Conservation (phyloP, 495 filamentous ascomycete species). For the Penicillium cinerascens region DNA sequence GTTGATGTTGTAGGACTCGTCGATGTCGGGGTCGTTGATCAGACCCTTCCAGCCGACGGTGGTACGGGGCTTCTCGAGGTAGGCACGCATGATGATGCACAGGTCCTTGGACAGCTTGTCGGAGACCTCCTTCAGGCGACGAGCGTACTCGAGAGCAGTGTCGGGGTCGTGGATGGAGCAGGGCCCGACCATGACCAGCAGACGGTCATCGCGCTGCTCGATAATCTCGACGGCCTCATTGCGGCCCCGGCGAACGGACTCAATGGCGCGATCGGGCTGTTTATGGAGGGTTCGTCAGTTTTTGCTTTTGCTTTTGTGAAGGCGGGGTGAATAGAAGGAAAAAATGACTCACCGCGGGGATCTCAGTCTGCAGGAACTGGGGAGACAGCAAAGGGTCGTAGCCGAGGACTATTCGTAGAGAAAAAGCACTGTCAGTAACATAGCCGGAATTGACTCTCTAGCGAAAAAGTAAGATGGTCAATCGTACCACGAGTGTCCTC, state of each 20-base stretch:
- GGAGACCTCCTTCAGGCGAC: slow-evolving; percentile 68
- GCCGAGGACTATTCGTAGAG: slow-evolving; percentile 65
- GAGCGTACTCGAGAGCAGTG: slow-evolving; percentile 81
- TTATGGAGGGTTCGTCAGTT: neutral
- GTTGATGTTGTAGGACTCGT: slow-evolving; percentile 98
- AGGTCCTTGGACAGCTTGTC: slow-evolving; percentile 77
- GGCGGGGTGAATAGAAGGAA: slow-evolving; percentile 11
- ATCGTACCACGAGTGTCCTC: slow-evolving; percentile 53
- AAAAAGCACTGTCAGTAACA: neutral
- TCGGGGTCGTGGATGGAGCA: slow-evolving; percentile 96
- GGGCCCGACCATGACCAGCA: slow-evolving; percentile 90
- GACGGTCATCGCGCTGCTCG: slow-evolving; percentile 74
- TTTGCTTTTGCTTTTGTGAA: neutral
- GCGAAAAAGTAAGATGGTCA: neutral
- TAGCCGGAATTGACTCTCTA: neutral
- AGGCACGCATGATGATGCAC: slow-evolving; percentile 93
- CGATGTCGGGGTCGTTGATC: slow-evolving; percentile 98
- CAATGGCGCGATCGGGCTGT: slow-evolving; percentile 46
- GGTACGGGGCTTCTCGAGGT: slow-evolving; percentile 98
- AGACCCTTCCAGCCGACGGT: slow-evolving; percentile 99
- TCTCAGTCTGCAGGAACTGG: slow-evolving; percentile 79
- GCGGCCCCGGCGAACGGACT: slow-evolving; percentile 79
- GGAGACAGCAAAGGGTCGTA: slow-evolving; percentile 94
- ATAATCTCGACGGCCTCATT: slow-evolving; percentile 80
- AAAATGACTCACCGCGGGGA: slow-evolving; percentile 67